These are phyloP conservation scores for Cyberlindnera maritima DNA, from an alignment of 805 yeast species.

Conservation along the genomic window DNA sequence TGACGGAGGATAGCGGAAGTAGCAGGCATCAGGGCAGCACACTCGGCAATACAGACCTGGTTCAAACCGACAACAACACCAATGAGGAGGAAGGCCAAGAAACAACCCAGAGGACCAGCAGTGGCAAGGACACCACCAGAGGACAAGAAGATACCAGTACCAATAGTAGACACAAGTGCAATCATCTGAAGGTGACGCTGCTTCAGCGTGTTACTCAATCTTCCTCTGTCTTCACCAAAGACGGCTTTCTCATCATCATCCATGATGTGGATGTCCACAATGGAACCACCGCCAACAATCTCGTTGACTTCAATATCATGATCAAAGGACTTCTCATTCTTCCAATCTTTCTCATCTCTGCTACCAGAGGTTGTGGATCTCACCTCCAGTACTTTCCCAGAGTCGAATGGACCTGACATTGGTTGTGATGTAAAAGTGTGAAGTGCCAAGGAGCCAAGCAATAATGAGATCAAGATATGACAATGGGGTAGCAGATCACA, in stretches of 20 bases:
- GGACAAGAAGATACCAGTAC: constrained; percentile 41
- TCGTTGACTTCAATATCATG: constrained; percentile 16
- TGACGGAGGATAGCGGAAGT: constrained; percentile 37
- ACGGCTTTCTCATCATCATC: constrained; percentile 11
- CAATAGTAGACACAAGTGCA: constrained; percentile 46
- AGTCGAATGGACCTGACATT: constrained; percentile 1
- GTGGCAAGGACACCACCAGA: constrained; percentile 37
- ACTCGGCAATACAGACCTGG: constrained; percentile 40
- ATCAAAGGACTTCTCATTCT: constrained; percentile 8
- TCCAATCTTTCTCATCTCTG: constrained; percentile 6
- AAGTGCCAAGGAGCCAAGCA: too few relatives aligned
- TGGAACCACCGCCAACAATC: constrained; percentile 9
- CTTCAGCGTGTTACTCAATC: constrained; percentile 17
- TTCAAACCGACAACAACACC: constrained; percentile 38
- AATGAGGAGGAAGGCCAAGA: constrained; percentile 33
- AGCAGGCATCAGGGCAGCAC: constrained; percentile 36
- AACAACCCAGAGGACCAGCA: constrained; percentile 38
- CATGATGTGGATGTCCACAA: constrained; percentile 6
- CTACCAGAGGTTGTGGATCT: neutral
- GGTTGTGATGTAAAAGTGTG: too few relatives aligned
- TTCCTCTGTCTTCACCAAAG: constrained; percentile 19
- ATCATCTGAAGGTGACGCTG: constrained; percentile 46
- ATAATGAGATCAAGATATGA: too few relatives aligned
- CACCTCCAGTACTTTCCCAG: too few relatives aligned
- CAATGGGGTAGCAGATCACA: too few relatives aligned